Base-by-base conservation (phyloP, 2,329 filamentous ascomycete species). In the Coniochaeta sp. region DNA sequence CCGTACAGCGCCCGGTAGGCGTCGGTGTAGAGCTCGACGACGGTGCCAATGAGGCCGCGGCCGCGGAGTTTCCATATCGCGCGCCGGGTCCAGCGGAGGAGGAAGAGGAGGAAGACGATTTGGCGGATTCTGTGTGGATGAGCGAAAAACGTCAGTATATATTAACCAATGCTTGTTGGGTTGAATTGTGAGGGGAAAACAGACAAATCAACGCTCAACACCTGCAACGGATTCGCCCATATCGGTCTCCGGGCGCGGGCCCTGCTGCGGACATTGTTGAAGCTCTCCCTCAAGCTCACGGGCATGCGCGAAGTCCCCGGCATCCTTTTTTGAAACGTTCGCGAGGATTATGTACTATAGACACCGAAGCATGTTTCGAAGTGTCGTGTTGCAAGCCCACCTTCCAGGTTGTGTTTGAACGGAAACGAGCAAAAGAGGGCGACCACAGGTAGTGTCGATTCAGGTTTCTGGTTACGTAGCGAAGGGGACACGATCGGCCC, bases 71-170 rank as follows among this genome's bases (percentile, higher is more conserved):
- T 89, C 73, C 90, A 87, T 66, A 89, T 86, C 26, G 82, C 79
- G 63, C 87, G 88, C 58, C 90, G 88, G 28, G 86, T 81, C 77
- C 91, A 87, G 65, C 91, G 86, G 47, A 95, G 74, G 54, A 96
- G 67, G 72, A 97, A 96, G 60, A 95, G 80, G 64, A 91, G 77
- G 69, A 97, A 95, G 61, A 97, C 75, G 54, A 96, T 75, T 66
- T 96, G 95, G 51, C 89, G 88, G 55, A 96, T 64, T 54, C 89
- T 92, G 58, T n/a, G n/a, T n/a, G n/a, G n/a, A n/a, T n/a, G n/a
- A n/a, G n/a, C n/a, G n/a, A n/a, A n/a, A n/a, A 47, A 13, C 4
- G 9, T 48, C 12, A 32, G 22, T n/a, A n/a, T n/a, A n/a, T n/a
- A n/a, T n/a, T n/a, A n/a, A n/a, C n/a, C n/a, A n/a, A n/a, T n/a